Percentiles rank a stretch among this genome's conserved stretches.
Conservation (phyloP, 129 eudicot genomes). For the Flaveria brownii region DNA sequence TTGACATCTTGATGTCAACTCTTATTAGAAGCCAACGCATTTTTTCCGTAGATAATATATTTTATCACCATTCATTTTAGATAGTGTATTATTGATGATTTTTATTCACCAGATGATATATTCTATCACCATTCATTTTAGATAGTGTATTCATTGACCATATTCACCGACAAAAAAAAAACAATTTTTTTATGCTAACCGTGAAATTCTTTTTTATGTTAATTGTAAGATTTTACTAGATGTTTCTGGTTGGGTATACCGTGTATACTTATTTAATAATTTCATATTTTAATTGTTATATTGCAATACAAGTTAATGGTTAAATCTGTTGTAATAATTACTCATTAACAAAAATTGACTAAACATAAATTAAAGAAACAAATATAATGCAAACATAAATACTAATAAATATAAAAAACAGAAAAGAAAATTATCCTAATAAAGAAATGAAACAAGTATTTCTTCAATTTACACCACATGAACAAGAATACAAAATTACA, state of each 20-base stretch:
- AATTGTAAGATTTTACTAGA: too few species aligned
- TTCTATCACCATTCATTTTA: background rate
- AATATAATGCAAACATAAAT: constrained; percentile 7
- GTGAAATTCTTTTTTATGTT: too few species aligned
- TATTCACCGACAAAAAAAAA: too few species aligned
- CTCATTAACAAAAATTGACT: background rate
- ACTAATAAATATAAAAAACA: constrained; percentile 15
- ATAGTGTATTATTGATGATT: background rate
- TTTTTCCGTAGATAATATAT: background rate
- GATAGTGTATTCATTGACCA: background rate
- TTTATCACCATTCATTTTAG: constrained; percentile 4
- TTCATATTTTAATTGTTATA: background rate
- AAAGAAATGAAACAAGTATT: constrained; percentile 20
- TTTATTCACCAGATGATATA: background rate
- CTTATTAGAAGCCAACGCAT: background rate
- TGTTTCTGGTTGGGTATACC: too few species aligned
- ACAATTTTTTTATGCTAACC: too few species aligned
- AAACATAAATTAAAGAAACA: background rate
- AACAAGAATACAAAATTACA: constrained; percentile 43
- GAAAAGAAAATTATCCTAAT: background rate
- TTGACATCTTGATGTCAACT: constrained; percentile 2
- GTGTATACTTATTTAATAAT: too few species aligned
- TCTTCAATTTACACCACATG: constrained; percentile 52
- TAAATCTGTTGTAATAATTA: background rate
- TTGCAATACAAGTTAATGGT: background rate